phyloP scores from a whole-genome alignment of 192 early-diverging fungal species.

The Coemansia sp. region DNA sequence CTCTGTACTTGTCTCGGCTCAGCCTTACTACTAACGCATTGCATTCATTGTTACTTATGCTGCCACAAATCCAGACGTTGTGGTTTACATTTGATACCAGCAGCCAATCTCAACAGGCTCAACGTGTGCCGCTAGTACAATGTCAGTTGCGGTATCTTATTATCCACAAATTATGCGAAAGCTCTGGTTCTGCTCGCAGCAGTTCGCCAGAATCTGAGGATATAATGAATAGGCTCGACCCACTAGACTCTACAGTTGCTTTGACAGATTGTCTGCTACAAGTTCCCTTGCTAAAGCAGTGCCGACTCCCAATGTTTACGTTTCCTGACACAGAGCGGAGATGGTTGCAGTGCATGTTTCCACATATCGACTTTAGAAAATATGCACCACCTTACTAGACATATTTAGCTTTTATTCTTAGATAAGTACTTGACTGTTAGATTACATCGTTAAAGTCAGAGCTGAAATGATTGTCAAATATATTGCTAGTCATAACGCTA shows the following conservation, averaged over 20 bases:
- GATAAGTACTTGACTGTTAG: neutral
- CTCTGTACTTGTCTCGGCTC: constrained; percentile 40
- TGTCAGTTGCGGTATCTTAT: constrained; percentile 31
- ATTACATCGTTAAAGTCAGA: no score
- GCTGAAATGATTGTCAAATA: no score
- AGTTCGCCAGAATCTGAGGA: neutral
- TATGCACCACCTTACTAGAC: constrained; percentile 44
- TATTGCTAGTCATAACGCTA: no score
- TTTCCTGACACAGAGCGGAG: constrained; percentile 35
- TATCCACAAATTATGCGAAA: constrained; percentile 24
- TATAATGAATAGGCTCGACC: neutral
- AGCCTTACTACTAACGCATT: constrained; percentile 13
- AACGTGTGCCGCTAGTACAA: neutral
- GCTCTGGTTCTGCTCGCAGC: neutral
- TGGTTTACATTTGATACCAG: constrained; percentile 44
- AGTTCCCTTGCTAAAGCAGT: constrained; percentile 28
- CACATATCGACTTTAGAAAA: constrained; percentile 36
- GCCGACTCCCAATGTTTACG: constrained; percentile 52
- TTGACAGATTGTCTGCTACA: constrained; percentile 20
- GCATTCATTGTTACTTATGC: constrained; percentile 16
- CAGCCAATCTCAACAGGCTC: neutral
- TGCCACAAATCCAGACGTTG: constrained; percentile 39
- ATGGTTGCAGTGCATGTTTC: constrained; percentile 23
- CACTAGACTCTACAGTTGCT: neutral
- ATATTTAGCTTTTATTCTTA: neutral